phyloP scores from a whole-genome alignment of 345 rosid genomes.

The Aquilaria sinensis region DNA sequence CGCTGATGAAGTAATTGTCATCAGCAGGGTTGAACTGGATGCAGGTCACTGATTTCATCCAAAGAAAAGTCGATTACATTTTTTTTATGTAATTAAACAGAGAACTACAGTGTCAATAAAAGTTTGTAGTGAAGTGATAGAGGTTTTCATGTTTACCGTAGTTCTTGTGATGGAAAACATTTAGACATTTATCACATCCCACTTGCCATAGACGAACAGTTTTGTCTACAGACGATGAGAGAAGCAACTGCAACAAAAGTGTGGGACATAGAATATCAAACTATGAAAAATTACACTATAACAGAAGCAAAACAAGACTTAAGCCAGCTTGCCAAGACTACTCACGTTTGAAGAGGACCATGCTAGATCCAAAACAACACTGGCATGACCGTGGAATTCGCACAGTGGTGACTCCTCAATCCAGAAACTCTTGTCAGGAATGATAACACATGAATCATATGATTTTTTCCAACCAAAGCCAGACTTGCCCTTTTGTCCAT shows the following conservation, averaged over 20 bases:
- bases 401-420: constrained; percentile 67
- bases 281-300: background rate
- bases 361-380: constrained; percentile 71
- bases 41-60: constrained; percentile 68
- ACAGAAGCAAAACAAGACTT: background rate
- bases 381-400: constrained; percentile 59
- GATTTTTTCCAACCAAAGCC: constrained; percentile 23
- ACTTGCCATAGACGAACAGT: constrained; percentile 77
- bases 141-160: constrained; percentile 42
- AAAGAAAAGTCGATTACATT: constrained; percentile 11
- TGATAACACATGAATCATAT: constrained; percentile 27
- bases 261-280: background rate
- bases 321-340: background rate
- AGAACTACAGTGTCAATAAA: background rate
- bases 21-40: constrained; percentile 73
- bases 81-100: background rate
- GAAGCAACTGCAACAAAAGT: constrained; percentile 48
- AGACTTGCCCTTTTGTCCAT: constrained; percentile 13
- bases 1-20: constrained; percentile 69
- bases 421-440: constrained; percentile 62
- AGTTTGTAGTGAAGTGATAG: background rate
- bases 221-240: constrained; percentile 74
- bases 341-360: constrained; percentile 91
- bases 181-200: constrained; percentile 43
- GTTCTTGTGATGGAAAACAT: constrained; percentile 53